These are phyloP conservation scores for Naumovozyma castellii DNA, from an alignment of 805 yeast species.

Conservation along the genomic window DNA sequence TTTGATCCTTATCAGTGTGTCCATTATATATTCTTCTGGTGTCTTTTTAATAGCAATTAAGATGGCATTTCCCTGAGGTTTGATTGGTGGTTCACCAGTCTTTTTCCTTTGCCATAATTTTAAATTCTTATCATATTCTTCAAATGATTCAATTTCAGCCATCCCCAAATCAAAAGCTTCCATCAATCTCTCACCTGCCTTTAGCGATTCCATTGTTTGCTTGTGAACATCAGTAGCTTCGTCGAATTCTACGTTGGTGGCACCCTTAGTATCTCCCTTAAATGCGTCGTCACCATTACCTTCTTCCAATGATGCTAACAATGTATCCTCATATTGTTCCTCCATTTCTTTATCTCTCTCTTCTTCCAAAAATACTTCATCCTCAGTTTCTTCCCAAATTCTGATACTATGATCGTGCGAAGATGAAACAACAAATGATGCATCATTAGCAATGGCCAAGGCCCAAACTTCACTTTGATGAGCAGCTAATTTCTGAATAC, in stretches of 20 bases:
- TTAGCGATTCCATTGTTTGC: conserved; percentile 83
- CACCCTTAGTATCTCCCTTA: conserved; percentile 31
- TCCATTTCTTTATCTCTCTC: conserved; percentile 94
- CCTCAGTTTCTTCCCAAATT: conserved; percentile 89
- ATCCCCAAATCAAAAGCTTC: conserved; percentile 83
- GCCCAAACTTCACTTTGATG: conserved; percentile 96
- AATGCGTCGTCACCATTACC: conserved; percentile 37
- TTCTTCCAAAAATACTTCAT: conserved; percentile 93
- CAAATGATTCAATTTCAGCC: conserved; percentile 52
- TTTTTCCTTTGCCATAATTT: conserved; percentile 33
- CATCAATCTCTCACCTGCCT: conserved; percentile 87
- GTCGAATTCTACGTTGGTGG: conserved; percentile 32
- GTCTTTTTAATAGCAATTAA: conserved; percentile 58
- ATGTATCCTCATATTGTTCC: conserved; percentile 75
- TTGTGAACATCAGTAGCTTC: conserved; percentile 60
- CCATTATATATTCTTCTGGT: conserved; percentile 74
- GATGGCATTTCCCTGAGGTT: conserved; percentile 63
- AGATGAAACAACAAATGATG: conserved; percentile 64
- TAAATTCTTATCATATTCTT: conserved; percentile 40
- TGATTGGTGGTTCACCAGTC: conserved; percentile 40
- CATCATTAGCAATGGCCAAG: conserved; percentile 64
- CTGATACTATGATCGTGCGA: conserved; percentile 92
- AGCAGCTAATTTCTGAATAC: conserved; percentile 75
- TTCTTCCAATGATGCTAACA: conserved; percentile 63
- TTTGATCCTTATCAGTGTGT: conserved; percentile 57